Conservation (phyloP, 2,329 filamentous ascomycete species). For the Aspergillus phoenicis region DNA sequence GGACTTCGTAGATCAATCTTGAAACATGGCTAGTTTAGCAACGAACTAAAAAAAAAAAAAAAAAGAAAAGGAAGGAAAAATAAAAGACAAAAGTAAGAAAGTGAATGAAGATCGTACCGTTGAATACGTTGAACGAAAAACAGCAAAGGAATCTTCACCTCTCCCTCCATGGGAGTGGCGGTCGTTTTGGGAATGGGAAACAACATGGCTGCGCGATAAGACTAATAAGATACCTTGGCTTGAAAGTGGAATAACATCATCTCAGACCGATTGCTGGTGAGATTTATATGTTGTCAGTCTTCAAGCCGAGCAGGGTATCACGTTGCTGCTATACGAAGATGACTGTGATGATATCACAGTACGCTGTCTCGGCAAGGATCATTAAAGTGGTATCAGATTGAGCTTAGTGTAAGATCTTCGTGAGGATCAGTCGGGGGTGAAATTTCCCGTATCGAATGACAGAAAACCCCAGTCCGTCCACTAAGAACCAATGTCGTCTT, state of each 20-base stretch:
- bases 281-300: not conserved
- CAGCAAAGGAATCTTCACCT: not conserved
- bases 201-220: not conserved
- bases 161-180: not conserved
- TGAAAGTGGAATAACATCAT: no score
- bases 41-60: not conserved
- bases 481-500: no score
- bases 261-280: not conserved
- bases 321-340: not conserved
- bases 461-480: not conserved
- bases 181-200: not conserved
- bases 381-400: not conserved
- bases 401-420: not conserved
- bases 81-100: no score
- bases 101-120: not conserved
- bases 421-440: not conserved
- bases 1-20: not conserved
- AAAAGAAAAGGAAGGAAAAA: no score
- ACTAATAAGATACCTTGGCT: not conserved
- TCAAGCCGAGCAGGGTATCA: not conserved
- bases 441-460: not conserved
- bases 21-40: not conserved
- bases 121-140: slow-evolving; percentile 4
- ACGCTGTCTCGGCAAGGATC: not conserved
- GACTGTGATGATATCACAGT: not conserved